Conservation (phyloP, 768 basidiomycete genomes). For the Chalciporus pseudorubinellus region DNA sequence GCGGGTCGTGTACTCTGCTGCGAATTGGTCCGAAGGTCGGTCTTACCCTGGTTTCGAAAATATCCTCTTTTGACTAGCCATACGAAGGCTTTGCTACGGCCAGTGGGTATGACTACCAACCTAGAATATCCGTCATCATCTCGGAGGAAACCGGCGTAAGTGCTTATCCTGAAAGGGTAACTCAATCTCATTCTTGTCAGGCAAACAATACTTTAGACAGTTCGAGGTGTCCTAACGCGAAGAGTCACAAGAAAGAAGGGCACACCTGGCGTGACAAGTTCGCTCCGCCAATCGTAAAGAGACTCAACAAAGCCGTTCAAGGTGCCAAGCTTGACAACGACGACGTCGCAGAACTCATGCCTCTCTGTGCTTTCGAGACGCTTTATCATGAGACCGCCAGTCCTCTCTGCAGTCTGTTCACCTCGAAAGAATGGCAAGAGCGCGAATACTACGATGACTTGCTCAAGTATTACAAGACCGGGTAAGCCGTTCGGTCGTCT, state of each 20-base stretch:
- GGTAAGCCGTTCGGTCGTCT: conserved; percentile 40
- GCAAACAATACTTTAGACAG: conserved; percentile 70
- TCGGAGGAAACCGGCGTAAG: conserved; percentile 44
- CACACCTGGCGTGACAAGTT: conserved; percentile 56
- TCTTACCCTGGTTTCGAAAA: not conserved
- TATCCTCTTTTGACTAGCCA: not conserved
- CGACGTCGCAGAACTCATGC: conserved; percentile 62
- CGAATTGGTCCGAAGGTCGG: conserved; percentile 66
- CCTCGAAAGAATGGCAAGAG: conserved; percentile 54
- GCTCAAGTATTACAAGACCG: conserved; percentile 75
- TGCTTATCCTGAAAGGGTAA: not conserved
- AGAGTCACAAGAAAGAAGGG: conserved; percentile 42
- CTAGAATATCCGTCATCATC: conserved; percentile 55
- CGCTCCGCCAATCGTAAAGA: conserved; percentile 51
- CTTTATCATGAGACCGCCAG: conserved; percentile 49
- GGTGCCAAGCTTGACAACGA: conserved; percentile 54
- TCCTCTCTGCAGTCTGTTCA: conserved; percentile 75
- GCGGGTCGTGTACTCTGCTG: conserved; percentile 65
- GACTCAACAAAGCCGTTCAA: conserved; percentile 59
- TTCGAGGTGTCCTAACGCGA: conserved; percentile 59
- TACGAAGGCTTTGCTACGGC: conserved; percentile 58
- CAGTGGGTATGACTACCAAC: conserved; percentile 43
- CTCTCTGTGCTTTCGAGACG: conserved; percentile 81
- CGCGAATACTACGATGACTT: conserved; percentile 74
- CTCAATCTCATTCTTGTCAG: conserved; percentile 25